Conservation (phyloP, 495 filamentous ascomycete genomes). For the Penicillium cataractarum region DNA sequence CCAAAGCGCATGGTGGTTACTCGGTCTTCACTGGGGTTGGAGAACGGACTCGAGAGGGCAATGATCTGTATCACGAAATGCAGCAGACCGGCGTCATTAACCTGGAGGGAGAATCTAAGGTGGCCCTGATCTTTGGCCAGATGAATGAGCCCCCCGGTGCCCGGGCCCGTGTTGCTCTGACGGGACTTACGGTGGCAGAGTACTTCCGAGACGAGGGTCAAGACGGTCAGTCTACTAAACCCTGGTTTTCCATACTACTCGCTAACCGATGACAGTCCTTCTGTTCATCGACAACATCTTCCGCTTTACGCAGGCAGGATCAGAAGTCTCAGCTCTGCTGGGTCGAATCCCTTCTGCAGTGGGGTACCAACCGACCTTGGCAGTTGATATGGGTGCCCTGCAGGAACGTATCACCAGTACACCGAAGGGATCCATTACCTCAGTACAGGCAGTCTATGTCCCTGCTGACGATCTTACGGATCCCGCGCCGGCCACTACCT, state of each 20-base stretch:
- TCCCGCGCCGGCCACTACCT: conserved; percentile 98
- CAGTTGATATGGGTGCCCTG: conserved; percentile 99
- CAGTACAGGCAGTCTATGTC: conserved; percentile 66
- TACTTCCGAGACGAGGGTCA: conserved; percentile 98
- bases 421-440: conserved; percentile 93
- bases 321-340: conserved; percentile 98
- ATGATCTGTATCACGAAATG: no score
- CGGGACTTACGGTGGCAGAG: conserved; percentile 86
- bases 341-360: conserved; percentile 99
- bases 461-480: conserved; percentile 99
- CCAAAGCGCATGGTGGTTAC: conserved; percentile 99
- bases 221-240: conserved; percentile 50
- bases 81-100: no score
- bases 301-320: conserved; percentile 99
- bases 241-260: no score
- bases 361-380: conserved; percentile 99
- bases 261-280: conserved; percentile 57
- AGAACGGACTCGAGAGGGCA: conserved; percentile 91
- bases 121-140: no score
- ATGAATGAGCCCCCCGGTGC: conserved; percentile 75
- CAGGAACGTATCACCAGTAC: conserved; percentile 99
- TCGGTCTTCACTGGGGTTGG: conserved; percentile 99
- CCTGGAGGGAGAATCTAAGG: no score
- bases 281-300: conserved; percentile 99
- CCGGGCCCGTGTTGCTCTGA: conserved; percentile 99